These are phyloP conservation scores for Plantago major DNA, from an alignment of 257 asterid species.

Conservation along the genomic window DNA sequence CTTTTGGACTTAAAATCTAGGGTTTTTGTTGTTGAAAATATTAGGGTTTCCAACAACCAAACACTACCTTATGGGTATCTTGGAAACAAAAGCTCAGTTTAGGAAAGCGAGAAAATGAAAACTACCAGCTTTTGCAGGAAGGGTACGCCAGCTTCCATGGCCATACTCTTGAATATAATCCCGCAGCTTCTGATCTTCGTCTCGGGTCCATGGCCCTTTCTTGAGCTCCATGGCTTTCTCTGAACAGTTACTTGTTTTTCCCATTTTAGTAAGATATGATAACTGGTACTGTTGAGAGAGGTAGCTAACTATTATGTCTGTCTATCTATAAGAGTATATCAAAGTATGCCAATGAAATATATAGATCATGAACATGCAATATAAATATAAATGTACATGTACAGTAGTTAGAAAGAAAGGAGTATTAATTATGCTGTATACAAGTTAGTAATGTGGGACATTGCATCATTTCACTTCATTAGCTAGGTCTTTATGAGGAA, in stretches of 20 bases:
- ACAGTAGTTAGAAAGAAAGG: not conserved
- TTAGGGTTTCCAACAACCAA: not conserved
- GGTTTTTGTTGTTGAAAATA: not conserved
- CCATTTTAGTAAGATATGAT: slow-evolving; percentile 24
- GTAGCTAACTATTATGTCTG: too few relatives aligned
- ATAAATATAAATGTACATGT: not conserved
- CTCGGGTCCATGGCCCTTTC: slow-evolving; percentile 58
- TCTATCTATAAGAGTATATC: not conserved
- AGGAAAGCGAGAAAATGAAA: not conserved
- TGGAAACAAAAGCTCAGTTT: not conserved
- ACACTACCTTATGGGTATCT: not conserved
- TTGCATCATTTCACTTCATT: slow-evolving; percentile 19
- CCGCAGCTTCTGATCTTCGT: slow-evolving; percentile 40
- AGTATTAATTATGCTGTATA: not conserved
- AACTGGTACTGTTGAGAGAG: too few relatives aligned
- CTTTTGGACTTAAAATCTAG: too few relatives aligned
- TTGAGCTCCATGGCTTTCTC: slow-evolving; percentile 39
- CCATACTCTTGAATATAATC: slow-evolving; percentile 44
- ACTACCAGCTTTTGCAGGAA: slow-evolving; percentile 50
- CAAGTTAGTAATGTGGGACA: slow-evolving; percentile 3
- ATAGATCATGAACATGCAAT: not conserved
- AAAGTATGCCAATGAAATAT: too few relatives aligned
- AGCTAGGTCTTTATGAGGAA: slow-evolving; percentile 31
- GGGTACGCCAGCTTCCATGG: slow-evolving; percentile 61
- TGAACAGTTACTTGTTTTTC: slow-evolving; percentile 38